Base-by-base conservation (phyloP, 2,329 filamentous ascomycete genomes). In the Alternaria sp. region DNA sequence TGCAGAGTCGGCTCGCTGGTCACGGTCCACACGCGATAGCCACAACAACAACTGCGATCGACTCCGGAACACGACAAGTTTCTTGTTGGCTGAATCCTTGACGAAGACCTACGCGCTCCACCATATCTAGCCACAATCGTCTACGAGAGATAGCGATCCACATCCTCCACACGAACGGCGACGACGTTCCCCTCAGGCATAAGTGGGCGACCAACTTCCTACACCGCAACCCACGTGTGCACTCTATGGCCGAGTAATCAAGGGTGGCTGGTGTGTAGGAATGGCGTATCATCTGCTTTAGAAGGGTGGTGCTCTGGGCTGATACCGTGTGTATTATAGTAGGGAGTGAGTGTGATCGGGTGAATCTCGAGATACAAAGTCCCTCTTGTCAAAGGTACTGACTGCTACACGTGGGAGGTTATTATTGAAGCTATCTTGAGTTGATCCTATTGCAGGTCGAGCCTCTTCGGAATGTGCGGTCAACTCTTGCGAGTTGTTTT, bases 161-260 rank as follows among this genome's bases (percentile, higher is more conserved):
- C 10, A 10, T 48, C 14, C 29, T 17, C 44, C 13, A 48, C 11
- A n/a, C 13, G 29, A 48, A 34, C 29, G 26, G 29, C 23, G 29
- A 48, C n/a, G 23, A n/a, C 23, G 14, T 6, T n/a, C 29, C 44
- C 10, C 29, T 48, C 17, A 5, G 44, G n/a, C 44, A 36, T 14
- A n/a, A 48, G 11, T 48, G n/a, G 44, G 23, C 34, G 2, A 14
- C 10, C n/a, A 34, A 4, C 29, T 36, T 48, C 44, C 13, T 14
- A 34, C 29, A 14, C 29, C 31, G 44, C 44, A 48, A 48, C 31
- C n/a, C 44, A 17, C 44, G 44, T 29, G n/a, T 48, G 4, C 44
- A 51, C 34, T 57, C 33, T 8, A 4, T 28, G 2, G 26, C 26
- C 4, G 26, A 28, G 26, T 28, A 28, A 28, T 28, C 26, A 2